Conservation (phyloP, 2,329 filamentous ascomycete species). For the Stemphylium vesicarium region DNA sequence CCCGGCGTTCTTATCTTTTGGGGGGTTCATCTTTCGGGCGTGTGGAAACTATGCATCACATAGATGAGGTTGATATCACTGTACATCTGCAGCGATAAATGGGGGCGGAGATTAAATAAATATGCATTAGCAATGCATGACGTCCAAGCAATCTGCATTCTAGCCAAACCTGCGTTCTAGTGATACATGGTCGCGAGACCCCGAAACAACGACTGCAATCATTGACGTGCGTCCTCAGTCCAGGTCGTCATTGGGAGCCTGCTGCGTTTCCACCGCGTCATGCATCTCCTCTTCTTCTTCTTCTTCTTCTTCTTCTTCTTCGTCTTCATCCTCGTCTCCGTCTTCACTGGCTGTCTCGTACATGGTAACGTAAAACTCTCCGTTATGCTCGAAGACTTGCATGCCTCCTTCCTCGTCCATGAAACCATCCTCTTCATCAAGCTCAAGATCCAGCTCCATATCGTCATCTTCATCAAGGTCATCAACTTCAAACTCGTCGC, state of each 20-base stretch:
- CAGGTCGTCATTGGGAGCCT: not conserved
- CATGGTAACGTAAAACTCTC: constrained; percentile 12
- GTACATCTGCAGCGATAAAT: no score
- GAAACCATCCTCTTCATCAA: constrained; percentile 24
- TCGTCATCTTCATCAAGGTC: constrained; percentile 16
- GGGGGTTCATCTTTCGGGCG: not conserved
- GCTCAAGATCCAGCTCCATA: constrained; percentile 18
- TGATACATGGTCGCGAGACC: no score
- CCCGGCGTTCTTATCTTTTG: not conserved
- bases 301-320: not conserved
- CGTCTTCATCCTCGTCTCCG: constrained; percentile 2
- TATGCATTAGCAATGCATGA: not conserved
- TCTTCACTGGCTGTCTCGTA: constrained; percentile 8
- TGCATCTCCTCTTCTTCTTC: constrained; percentile 1
- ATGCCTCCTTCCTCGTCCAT: constrained; percentile 9
- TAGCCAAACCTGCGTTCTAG: no score
- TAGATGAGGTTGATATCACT: no score
- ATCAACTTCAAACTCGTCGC: constrained; percentile 3
- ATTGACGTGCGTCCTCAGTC: not conserved
- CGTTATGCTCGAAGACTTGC: constrained; percentile 15
- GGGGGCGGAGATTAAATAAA: no score
- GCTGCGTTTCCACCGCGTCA: constrained; percentile 4
- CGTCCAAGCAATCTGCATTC: not conserved
- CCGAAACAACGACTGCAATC: no score
- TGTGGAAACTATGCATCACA: no score